Conservation (phyloP, 2,329 filamentous ascomycete species). For the Colletotrichum filicis region DNA sequence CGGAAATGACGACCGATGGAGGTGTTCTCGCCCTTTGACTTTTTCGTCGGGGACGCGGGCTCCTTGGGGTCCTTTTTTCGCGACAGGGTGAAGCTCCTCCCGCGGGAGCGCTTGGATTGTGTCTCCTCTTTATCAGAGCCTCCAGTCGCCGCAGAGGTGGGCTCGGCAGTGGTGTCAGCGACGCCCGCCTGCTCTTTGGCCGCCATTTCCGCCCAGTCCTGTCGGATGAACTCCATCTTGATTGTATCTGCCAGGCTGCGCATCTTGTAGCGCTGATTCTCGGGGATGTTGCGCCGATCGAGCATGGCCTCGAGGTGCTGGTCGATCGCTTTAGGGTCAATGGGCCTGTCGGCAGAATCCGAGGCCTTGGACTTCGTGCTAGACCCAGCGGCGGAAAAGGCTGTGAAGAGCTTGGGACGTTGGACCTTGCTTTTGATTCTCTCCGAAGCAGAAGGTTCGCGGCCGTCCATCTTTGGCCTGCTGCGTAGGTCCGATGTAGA, state of each 20-base stretch:
- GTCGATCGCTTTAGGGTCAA: conserved; percentile 66
- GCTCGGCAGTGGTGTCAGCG: conserved; percentile 53
- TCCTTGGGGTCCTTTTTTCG: conserved; percentile 70
- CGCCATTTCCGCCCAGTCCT: conserved; percentile 81
- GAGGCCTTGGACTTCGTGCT: conserved; percentile 47
- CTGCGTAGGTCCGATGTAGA: conserved; percentile 37
- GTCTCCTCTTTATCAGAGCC: conserved; percentile 51
- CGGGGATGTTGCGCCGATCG: conserved; percentile 91
- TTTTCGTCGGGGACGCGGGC: conserved; percentile 73
- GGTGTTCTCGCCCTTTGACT: conserved; percentile 74
- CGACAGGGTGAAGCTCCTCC: conserved; percentile 82
- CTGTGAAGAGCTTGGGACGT: conserved; percentile 51
- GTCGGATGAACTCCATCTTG: conserved; percentile 94
- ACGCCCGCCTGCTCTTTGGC: conserved; percentile 57
- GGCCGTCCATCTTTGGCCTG: conserved; percentile 3
- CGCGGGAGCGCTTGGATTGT: conserved; percentile 71
- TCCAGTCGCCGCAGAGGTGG: conserved; percentile 44
- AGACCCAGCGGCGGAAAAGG: conserved; percentile 51
- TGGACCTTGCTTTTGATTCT: conserved; percentile 50
- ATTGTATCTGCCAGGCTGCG: conserved; percentile 86
- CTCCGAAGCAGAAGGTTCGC: conserved; percentile 38
- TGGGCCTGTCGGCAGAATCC: conserved; percentile 60
- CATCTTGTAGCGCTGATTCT: conserved; percentile 96
- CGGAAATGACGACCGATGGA: conserved; percentile 70
- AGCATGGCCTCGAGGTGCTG: conserved; percentile 71